Evolutionary conservation across 2,329 filamentous ascomycete species (phyloP).

Genomic region (Rutstroemia sp.): DNA sequence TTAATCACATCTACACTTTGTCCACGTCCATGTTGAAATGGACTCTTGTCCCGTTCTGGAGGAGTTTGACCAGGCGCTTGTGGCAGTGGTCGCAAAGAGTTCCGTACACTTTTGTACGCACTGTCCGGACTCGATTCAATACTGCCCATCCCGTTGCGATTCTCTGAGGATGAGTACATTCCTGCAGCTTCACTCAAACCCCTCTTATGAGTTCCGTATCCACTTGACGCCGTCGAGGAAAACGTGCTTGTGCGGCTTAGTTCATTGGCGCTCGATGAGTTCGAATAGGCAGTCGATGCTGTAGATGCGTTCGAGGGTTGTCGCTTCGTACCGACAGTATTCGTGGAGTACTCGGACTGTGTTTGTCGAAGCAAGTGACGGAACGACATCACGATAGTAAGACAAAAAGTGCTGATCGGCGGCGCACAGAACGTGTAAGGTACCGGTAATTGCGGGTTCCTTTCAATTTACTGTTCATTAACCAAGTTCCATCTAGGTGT

Average conservation of each 20-base stretch:
- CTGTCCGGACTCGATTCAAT: conserved; percentile 46
- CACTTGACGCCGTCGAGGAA: conserved; percentile 64
- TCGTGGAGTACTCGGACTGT: conserved; percentile 39
- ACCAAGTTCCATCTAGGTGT: not conserved
- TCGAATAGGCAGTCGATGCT: conserved; percentile 61
- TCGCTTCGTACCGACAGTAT: conserved; percentile 34
- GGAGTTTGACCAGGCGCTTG: conserved; percentile 51
- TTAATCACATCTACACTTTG: conserved; percentile 57
- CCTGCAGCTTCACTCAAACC: conserved; percentile 66
- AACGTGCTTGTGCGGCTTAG: conserved; percentile 60
- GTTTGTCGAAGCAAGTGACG: conserved; percentile 52
- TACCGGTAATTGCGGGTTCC: not conserved
- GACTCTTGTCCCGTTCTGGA: conserved; percentile 30
- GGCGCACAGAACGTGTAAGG: conserved; percentile 1
- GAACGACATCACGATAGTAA: conserved; percentile 43
- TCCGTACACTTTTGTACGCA: conserved; percentile 64
- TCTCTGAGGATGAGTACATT: conserved; percentile 42
- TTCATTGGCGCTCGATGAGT: conserved; percentile 40
- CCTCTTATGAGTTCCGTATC: conserved; percentile 57
- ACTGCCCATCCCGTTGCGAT: conserved; percentile 35
- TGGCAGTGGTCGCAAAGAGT: conserved; percentile 68
- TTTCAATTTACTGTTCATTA: not conserved
- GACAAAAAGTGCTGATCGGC: not conserved
- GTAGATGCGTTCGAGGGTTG: conserved; percentile 66
- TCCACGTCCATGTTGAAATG: conserved; percentile 29